phyloP scores from a whole-genome alignment of 2,329 filamentous ascomycete species.

The Cryoendolithus antarcticus region DNA sequence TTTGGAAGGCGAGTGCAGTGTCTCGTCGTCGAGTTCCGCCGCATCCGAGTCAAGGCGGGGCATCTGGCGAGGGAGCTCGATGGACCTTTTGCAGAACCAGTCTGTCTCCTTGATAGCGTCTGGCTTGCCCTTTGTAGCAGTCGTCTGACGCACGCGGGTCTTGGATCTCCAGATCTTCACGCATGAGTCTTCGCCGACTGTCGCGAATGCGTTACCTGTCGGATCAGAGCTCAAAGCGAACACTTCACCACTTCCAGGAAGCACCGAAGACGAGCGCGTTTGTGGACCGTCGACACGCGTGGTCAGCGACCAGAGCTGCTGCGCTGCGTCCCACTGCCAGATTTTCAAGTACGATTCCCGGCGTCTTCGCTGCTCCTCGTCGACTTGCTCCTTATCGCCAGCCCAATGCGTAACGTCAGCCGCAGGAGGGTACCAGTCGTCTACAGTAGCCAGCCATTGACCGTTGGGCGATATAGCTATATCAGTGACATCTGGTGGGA shows the following conservation, averaged over 20 bases:
- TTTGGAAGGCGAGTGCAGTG: slow-evolving; percentile 25
- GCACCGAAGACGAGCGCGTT: slow-evolving; percentile 21
- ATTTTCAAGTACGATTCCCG: slow-evolving; percentile 80
- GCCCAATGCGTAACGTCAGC: slow-evolving; percentile 53
- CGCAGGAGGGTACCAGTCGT: slow-evolving; percentile 72
- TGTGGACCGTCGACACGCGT: slow-evolving; percentile 80
- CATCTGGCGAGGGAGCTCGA: slow-evolving; percentile 29
- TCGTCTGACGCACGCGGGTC: slow-evolving; percentile 47
- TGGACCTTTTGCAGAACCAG: slow-evolving; percentile 57
- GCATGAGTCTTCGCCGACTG: slow-evolving; percentile 66
- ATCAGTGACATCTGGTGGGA: slow-evolving; percentile 65
- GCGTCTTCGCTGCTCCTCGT: slow-evolving; percentile 34
- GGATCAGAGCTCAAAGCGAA: slow-evolving; percentile 65
- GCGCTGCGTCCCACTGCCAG: slow-evolving; percentile 57
- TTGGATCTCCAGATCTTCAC: slow-evolving; percentile 75
- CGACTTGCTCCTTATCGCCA: slow-evolving; percentile 22
- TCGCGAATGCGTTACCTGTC: slow-evolving; percentile 60
- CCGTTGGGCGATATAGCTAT: slow-evolving; percentile 70
- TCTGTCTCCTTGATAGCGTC: slow-evolving; percentile 44
- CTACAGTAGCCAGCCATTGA: slow-evolving; percentile 79
- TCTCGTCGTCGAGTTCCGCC: slow-evolving; percentile 23
- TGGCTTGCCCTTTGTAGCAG: slow-evolving; percentile 38
- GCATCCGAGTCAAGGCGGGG: slow-evolving; percentile 13
- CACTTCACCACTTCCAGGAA: slow-evolving; percentile 39
- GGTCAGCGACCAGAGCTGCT: slow-evolving; percentile 55